Evolutionary conservation across 176 grass and related monocot genomes (phyloP), one percentile per base, ranked within the genome.

Genomic region (Oryza glumipatula): DNA sequence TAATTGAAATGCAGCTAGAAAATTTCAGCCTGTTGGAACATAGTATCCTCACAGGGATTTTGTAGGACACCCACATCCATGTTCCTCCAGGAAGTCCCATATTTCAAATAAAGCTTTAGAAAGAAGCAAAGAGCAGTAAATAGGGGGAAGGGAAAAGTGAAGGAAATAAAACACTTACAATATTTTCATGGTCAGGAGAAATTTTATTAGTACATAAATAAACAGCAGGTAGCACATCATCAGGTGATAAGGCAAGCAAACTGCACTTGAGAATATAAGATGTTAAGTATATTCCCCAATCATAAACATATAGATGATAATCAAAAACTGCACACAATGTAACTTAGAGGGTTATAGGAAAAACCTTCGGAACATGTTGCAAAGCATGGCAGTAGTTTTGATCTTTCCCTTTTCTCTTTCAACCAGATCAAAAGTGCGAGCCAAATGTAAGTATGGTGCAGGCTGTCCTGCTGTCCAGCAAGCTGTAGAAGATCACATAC

Each of bases 341-440:
- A 64, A 78, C 76, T 63, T 35, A 84, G 69, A 90, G 81, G 69
- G 70, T 74, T 36, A 80, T 56, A 79, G 77, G 58, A 43, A 61
- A 88, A 92, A 98, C 93, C 96, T 95, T 81, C 93, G 88, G 70
- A 95, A 92, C 93, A 98, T 98, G 78, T 98, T 95, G 83, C 96
- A 95, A 87, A 98, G 90, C 76, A 94, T 95, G 78, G 85, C 19
- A 52, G 70, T 90, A 73, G 81, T 94, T 84, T 95, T 95, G 74
- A 98, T 95, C 81, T 92, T 98, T 86, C 96, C 93, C 85, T 95
- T 98, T 90, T 95, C 96, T 89, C 75, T 79, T 83, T 98, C 93
- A 74, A 95, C 87, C 78, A 93, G 83, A 90, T 95, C 92, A 94
- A 95, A 94, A 81, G 89, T 92, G 38, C 87, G 91, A 87, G 93